A percentile compares a stretch with the other conserved stretches of the same genome.
Conservation (phyloP, 140 eudicot species). For the Ambrosia hybrid region DNA sequence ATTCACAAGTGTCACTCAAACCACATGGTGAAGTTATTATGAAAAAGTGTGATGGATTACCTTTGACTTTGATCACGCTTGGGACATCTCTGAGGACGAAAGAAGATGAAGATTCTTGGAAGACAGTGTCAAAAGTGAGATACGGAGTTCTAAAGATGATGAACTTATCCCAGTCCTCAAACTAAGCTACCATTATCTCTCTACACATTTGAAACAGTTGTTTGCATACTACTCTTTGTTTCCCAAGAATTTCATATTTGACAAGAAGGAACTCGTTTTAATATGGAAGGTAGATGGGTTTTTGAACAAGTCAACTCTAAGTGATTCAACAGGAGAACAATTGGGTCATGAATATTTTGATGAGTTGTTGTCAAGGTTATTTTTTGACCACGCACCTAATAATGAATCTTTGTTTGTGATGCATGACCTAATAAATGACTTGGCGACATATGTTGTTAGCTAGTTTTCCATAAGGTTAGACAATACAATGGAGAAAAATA, state of each 20-base stretch:
- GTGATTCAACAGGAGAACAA: neutral
- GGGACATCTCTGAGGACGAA: conserved; percentile 40
- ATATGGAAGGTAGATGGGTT: conserved; percentile 20
- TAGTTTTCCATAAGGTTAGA: neutral
- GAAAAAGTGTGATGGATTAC: conserved; percentile 48
- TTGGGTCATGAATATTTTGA: conserved; percentile 16
- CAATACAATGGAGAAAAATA: neutral
- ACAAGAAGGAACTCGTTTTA: conserved; percentile 1
- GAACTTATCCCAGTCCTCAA: neutral
- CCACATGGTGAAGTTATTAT: conserved; percentile 38
- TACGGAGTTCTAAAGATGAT: neutral
- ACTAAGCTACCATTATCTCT: too few relatives aligned
- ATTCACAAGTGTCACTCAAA: conserved; percentile 28
- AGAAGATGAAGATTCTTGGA: conserved; percentile 20
- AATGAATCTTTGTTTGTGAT: conserved; percentile 12
- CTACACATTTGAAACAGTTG: too few relatives aligned
- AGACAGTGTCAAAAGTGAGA: conserved; percentile 16
- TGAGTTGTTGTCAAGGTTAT: conserved; percentile 19
- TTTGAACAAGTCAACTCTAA: neutral
- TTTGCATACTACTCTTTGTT: conserved; percentile 13
- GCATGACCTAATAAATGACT: conserved; percentile 23
- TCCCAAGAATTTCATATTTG: neutral
- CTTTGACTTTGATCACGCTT: conserved; percentile 44
- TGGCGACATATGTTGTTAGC: neutral
- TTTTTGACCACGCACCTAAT: neutral